These are phyloP conservation scores for Plicaturopsis crispa DNA, from an alignment of 768 basidiomycete species.

Conservation along the genomic window DNA sequence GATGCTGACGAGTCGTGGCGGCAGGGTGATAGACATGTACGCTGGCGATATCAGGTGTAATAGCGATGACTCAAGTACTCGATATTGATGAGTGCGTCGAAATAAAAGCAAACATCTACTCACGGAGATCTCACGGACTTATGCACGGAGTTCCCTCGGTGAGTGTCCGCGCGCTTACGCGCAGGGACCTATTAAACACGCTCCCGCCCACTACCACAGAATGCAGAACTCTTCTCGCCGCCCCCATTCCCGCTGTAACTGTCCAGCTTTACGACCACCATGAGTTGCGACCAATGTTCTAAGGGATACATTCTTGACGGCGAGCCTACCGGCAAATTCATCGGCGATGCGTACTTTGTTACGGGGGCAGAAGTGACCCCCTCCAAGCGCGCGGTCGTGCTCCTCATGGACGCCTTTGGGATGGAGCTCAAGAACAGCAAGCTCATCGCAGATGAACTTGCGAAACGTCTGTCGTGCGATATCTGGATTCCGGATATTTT, in stretches of 20 bases:
- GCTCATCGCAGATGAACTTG: slow-evolving; percentile 48
- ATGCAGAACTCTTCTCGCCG: no score
- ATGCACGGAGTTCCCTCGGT: no score
- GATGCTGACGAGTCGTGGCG: slow-evolving; percentile 16
- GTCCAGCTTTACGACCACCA: no score
- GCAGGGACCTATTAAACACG: no score
- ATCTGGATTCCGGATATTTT: slow-evolving; percentile 63
- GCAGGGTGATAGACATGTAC: slow-evolving; percentile 21
- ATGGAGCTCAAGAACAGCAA: slow-evolving; percentile 44
- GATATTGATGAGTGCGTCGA: no score
- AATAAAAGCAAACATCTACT: no score
- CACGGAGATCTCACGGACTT: no score
- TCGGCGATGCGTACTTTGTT: slow-evolving; percentile 33
- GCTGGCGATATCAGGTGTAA: slow-evolving; percentile 21
- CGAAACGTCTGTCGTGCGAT: slow-evolving; percentile 42
- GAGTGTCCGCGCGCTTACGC: no score
- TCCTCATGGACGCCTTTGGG: slow-evolving; percentile 53
- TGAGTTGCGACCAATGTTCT: slow-evolving; percentile 28
- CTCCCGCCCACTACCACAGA: no score
- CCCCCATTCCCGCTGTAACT: no score
- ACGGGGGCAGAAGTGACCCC: slow-evolving; percentile 18
- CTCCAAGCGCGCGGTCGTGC: slow-evolving; percentile 33
- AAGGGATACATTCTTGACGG: slow-evolving; percentile 36
- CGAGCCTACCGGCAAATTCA: slow-evolving; percentile 33
- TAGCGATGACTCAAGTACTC: no score